Conservation (phyloP, 257 asterid genomes). For the Rehmannia glutinosa region DNA sequence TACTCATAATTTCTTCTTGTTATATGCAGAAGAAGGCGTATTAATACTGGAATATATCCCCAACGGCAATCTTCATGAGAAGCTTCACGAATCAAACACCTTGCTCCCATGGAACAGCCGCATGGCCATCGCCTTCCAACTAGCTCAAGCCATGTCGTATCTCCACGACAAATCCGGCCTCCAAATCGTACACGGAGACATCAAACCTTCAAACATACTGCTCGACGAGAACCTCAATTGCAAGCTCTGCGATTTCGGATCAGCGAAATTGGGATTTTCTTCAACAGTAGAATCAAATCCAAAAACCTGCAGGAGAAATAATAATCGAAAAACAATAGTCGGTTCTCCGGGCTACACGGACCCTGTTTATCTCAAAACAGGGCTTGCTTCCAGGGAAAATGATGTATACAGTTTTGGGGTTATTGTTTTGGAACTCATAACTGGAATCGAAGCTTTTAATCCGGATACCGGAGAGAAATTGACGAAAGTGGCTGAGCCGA, state of each 20-base stretch:
- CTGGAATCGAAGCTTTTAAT: conserved; percentile 55
- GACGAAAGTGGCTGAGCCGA: conserved; percentile 31
- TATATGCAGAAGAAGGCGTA: conserved; percentile 37
- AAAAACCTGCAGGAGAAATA: background rate
- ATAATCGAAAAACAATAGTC: conserved; percentile 28
- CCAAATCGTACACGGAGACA: conserved; percentile 68
- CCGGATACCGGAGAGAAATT: conserved; percentile 43
- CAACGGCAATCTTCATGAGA: conserved; percentile 60
- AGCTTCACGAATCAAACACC: conserved; percentile 31
- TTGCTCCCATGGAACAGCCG: conserved; percentile 53
- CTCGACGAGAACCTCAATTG: conserved; percentile 48
- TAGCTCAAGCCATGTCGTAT: conserved; percentile 57
- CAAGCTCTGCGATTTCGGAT: conserved; percentile 82
- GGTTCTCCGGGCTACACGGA: conserved; percentile 85
- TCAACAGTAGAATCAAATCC: conserved; percentile 26
- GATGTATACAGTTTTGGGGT: conserved; percentile 70
- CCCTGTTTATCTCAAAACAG: conserved; percentile 62
- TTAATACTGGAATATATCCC: conserved; percentile 49
- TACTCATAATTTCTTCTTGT: no score
- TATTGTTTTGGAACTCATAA: conserved; percentile 51
- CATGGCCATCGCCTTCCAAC: conserved; percentile 53
- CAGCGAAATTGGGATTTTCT: conserved; percentile 62
- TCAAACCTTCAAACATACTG: conserved; percentile 61
- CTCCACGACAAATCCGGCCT: conserved; percentile 50
- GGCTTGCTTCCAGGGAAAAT: conserved; percentile 61